These are phyloP conservation scores for Suillus subaureus DNA, from an alignment of 768 basidiomycete genomes.

Conservation along the genomic window DNA sequence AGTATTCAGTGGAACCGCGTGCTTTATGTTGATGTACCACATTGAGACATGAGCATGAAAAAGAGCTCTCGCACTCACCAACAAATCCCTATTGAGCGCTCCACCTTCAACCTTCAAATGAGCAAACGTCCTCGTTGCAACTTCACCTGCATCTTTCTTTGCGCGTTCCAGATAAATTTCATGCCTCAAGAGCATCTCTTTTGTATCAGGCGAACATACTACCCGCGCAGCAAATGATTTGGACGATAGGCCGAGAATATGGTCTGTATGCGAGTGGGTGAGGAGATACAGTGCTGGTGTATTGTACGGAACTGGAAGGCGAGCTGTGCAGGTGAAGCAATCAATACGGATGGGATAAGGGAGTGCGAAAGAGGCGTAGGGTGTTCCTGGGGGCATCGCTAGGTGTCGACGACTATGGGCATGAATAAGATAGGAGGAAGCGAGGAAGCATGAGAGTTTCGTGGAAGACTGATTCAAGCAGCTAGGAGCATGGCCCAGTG, in stretches of 20 bases:
- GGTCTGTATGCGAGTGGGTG: constrained; percentile 90
- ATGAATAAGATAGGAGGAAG: neutral
- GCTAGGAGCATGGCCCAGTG: too few species aligned
- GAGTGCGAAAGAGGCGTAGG: constrained; percentile 71
- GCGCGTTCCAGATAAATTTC: constrained; percentile 71
- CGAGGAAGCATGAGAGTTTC: neutral
- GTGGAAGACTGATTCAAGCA: neutral
- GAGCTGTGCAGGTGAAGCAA: constrained; percentile 59
- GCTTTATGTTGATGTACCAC: constrained; percentile 38
- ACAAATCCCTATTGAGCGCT: constrained; percentile 60
- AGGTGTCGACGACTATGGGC: neutral
- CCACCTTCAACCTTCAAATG: constrained; percentile 68
- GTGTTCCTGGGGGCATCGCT: constrained; percentile 74
- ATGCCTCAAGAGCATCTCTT: constrained; percentile 80
- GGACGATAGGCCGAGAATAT: constrained; percentile 74
- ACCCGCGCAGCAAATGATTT: constrained; percentile 74
- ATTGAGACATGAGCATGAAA: neutral
- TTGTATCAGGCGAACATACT: constrained; percentile 81
- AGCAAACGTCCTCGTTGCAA: constrained; percentile 52
- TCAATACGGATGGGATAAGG: constrained; percentile 90
- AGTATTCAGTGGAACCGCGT: constrained; percentile 57
- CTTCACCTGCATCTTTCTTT: constrained; percentile 16
- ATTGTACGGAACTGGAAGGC: constrained; percentile 34
- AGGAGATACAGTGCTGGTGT: constrained; percentile 66
- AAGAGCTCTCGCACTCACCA: constrained; percentile 43